Conservation (phyloP, 441 rosid genomes). For the Rhodomyrtus psidioides region DNA sequence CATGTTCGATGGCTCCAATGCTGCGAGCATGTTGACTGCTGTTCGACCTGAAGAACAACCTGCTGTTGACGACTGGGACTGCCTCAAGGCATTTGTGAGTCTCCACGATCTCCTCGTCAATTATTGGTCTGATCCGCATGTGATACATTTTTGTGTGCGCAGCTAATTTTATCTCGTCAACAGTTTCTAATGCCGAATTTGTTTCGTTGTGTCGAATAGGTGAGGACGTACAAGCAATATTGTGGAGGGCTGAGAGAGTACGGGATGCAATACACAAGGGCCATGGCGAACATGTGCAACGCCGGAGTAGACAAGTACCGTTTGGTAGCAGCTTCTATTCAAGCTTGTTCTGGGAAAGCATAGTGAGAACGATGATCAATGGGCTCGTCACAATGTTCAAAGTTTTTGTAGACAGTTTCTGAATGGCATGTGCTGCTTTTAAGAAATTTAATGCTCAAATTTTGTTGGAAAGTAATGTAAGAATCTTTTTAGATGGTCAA, state of each 20-base stretch:
- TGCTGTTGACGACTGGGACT: not conserved
- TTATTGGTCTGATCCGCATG: not conserved
- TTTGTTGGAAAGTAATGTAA: not conserved
- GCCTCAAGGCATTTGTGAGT: not conserved
- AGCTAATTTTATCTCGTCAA: not conserved
- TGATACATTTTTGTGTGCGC: not conserved
- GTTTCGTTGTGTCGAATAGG: not conserved
- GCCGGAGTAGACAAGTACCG: not conserved
- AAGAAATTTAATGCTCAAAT: not conserved
- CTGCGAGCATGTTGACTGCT: not conserved
- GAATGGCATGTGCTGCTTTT: not conserved
- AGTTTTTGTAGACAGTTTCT: not conserved
- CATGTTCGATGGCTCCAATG: not conserved
- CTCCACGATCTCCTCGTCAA: not conserved
- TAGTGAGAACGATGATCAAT: not conserved
- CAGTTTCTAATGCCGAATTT: not conserved
- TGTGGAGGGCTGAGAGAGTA: not conserved
- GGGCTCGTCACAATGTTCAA: not conserved
- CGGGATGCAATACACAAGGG: not conserved
- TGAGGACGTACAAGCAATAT: not conserved
- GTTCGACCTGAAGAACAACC: not conserved
- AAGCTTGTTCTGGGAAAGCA: not conserved
- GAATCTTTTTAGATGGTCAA: not conserved
- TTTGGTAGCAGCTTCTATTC: not conserved
- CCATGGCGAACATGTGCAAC: not conserved